Percentiles rank a stretch among this genome's conserved stretches.
phyloP scores from a whole-genome alignment of 169 alveolate species.

The Plasmodium knowlesi region DNA sequence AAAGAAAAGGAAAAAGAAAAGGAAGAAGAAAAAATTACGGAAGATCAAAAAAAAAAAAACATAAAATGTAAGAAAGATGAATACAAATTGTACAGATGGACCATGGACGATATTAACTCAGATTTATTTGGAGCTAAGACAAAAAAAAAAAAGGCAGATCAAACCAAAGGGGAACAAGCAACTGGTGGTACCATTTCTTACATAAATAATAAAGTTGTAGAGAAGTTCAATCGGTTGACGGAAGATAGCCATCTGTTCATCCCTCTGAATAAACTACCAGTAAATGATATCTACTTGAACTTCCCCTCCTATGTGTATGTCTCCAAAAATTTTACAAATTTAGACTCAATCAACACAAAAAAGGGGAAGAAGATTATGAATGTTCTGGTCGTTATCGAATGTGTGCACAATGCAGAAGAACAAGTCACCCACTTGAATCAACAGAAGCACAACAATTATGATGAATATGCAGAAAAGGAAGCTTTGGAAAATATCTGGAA shows the following conservation, averaged over 20 bases:
- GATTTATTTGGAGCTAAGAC: constrained; percentile 46
- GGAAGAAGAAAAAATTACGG: constrained; percentile 74
- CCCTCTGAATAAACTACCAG: constrained; percentile 68
- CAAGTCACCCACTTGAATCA: background rate
- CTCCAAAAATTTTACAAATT: constrained; percentile 70
- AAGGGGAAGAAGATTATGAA: constrained; percentile 59
- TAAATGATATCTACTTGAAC: constrained; percentile 58
- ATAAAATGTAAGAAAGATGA: constrained; percentile 71
- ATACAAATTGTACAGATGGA: constrained; percentile 69
- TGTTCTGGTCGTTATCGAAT: constrained; percentile 61
- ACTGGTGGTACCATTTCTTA: background rate
- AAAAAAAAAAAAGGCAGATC: background rate
- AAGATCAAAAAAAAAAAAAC: constrained; percentile 68
- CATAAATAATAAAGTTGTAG: constrained; percentile 32
- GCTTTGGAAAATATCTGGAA: constrained; percentile 59
- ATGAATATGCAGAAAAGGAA: constrained; percentile 59
- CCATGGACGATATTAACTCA: constrained; percentile 38
- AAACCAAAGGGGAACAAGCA: background rate
- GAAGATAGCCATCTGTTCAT: constrained; percentile 30
- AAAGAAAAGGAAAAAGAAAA: constrained; percentile 66
- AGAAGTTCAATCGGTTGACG: constrained; percentile 7
- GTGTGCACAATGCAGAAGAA: constrained; percentile 26
- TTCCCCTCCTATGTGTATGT: constrained; percentile 75
- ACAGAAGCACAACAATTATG: constrained; percentile 48
- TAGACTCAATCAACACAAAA: constrained; percentile 52